Evolutionary conservation across 108 stramenopile species (phyloP).

Genomic region (Cyclostephanos invisitatus): DNA sequence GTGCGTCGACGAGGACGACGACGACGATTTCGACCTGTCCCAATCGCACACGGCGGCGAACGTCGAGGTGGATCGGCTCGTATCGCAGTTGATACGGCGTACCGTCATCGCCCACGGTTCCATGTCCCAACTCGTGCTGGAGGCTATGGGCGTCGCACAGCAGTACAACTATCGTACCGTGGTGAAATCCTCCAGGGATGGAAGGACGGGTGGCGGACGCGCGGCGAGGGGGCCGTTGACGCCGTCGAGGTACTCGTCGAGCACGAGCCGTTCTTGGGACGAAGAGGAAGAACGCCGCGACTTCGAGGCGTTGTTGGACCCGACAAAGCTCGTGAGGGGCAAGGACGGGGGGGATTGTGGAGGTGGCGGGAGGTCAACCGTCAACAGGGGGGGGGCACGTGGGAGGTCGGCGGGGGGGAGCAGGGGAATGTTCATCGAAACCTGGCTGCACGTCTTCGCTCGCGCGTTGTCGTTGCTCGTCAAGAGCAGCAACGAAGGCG

Average conservation of each 20-base stretch:
- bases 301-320: slow-evolving; percentile 38
- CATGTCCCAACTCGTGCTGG: slow-evolving; percentile 54
- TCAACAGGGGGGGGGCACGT: not conserved
- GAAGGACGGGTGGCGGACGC: not conserved
- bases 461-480: slow-evolving; percentile 34
- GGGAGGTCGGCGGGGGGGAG: slow-evolving; percentile 14
- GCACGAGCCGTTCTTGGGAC: slow-evolving; percentile 21
- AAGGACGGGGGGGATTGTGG: not conserved
- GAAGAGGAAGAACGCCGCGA: slow-evolving; percentile 36
- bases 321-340: not conserved
- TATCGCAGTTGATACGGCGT: slow-evolving; percentile 39
- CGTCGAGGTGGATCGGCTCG: slow-evolving; percentile 52
- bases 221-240: not conserved
- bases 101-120: slow-evolving; percentile 60
- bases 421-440: slow-evolving; percentile 52
- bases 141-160: slow-evolving; percentile 49
- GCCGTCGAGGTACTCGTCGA: not conserved
- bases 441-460: slow-evolving; percentile 48
- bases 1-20: slow-evolving; percentile 11
- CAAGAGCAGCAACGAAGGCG: slow-evolving; percentile 1
- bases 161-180: slow-evolving; percentile 53
- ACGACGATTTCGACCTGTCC: slow-evolving; percentile 32
- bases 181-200: slow-evolving; percentile 28
- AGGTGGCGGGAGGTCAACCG: not conserved
- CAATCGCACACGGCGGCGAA: slow-evolving; percentile 45